phyloP scores from a whole-genome alignment of 768 basidiomycete genomes.

The Kwoniella heveanensis region DNA sequence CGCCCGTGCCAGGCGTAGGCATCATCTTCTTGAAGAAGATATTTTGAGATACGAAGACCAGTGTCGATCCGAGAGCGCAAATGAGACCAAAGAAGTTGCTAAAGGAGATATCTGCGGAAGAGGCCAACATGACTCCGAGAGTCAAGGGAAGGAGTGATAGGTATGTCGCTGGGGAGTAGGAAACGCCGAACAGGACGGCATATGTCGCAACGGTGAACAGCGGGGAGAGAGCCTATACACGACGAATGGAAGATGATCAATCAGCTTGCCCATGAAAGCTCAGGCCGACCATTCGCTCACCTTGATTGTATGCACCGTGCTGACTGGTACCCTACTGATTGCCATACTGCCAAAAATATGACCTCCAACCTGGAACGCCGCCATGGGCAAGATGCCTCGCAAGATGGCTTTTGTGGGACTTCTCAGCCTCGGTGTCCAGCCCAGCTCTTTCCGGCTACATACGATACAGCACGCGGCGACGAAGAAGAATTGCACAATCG shows the following conservation, averaged over 20 bases:
- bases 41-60: slow-evolving; percentile 96
- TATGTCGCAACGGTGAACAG: slow-evolving; percentile 97
- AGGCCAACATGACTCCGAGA: slow-evolving; percentile 95
- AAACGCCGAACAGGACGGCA: slow-evolving; percentile 87
- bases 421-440: slow-evolving; percentile 62
- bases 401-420: slow-evolving; percentile 73
- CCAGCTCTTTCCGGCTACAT: slow-evolving; percentile 61
- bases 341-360: slow-evolving; percentile 98
- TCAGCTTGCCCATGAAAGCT: too few species aligned
- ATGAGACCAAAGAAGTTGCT: slow-evolving; percentile 85
- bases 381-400: slow-evolving; percentile 85
- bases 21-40: slow-evolving; percentile 99
- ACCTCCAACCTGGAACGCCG: slow-evolving; percentile 93
- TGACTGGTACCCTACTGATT: slow-evolving; percentile 92
- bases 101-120: slow-evolving; percentile 85
- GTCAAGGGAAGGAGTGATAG: slow-evolving; percentile 91
- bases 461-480: slow-evolving; percentile 82
- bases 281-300: too few species aligned
- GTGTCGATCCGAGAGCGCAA: slow-evolving; percentile 93
- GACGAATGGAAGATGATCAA: neutral
- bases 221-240: slow-evolving; percentile 81
- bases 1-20: slow-evolving; percentile 61
- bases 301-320: slow-evolving; percentile 99
- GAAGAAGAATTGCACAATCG: slow-evolving; percentile 96
- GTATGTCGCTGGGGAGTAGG: slow-evolving; percentile 89